These are phyloP conservation scores for Salix brachista DNA, from an alignment of 345 rosid species.

Conservation along the genomic window DNA sequence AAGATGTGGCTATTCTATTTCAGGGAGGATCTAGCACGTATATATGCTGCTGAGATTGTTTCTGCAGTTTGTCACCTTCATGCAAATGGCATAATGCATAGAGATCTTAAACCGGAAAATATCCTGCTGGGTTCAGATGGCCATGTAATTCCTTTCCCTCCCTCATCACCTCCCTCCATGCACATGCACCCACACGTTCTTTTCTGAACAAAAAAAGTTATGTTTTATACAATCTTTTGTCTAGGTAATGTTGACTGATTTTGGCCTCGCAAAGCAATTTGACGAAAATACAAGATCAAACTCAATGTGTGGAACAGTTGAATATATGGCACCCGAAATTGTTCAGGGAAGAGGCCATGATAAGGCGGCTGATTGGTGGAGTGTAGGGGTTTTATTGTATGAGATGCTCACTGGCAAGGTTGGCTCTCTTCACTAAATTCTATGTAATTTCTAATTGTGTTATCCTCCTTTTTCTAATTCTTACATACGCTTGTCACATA, in stretches of 20 bases:
- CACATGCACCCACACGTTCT: neutral
- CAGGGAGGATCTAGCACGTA: slow-evolving; percentile 92
- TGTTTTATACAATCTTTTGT: slow-evolving; percentile 8
- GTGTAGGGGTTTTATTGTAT: slow-evolving; percentile 75
- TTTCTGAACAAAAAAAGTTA: neutral
- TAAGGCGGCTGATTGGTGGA: slow-evolving; percentile 99
- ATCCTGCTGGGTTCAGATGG: slow-evolving; percentile 82
- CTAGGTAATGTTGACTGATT: slow-evolving; percentile 79
- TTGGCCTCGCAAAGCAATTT: slow-evolving; percentile 85
- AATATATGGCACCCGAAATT: slow-evolving; percentile 96
- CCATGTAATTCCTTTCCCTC: slow-evolving; percentile 47
- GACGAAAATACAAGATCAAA: slow-evolving; percentile 82
- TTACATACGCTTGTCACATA: neutral
- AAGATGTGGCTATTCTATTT: slow-evolving; percentile 3
- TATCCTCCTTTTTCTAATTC: neutral
- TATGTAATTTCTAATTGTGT: neutral
- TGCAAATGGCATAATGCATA: slow-evolving; percentile 93
- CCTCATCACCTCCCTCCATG: neutral
- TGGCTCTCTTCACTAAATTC: neutral
- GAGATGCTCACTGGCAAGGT: slow-evolving; percentile 98
- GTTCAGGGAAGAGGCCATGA: slow-evolving; percentile 85
- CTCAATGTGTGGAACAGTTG: slow-evolving; percentile 89
- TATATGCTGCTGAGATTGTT: slow-evolving; percentile 84
- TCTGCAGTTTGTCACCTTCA: slow-evolving; percentile 93
- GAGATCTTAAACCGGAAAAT: slow-evolving; percentile 97